Conservation (phyloP, 805 yeast genomes). For the Metschnikowia kofuensis region DNA sequence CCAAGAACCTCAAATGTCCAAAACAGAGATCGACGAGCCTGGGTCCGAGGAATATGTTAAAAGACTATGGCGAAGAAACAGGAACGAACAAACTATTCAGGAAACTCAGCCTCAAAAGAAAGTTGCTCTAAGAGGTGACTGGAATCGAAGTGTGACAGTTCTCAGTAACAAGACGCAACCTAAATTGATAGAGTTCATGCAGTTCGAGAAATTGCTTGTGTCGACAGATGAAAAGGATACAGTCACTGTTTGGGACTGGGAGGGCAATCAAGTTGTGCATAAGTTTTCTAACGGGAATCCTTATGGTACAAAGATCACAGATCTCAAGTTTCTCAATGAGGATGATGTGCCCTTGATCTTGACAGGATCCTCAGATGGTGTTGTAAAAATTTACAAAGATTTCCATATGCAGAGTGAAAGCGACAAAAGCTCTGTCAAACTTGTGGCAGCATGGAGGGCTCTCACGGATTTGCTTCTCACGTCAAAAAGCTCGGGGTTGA, state of each 20-base stretch:
- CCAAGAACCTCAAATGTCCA: conserved; percentile 93
- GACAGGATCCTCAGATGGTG: conserved; percentile 92
- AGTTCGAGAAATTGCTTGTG: conserved; percentile 81
- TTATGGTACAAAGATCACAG: conserved; percentile 84
- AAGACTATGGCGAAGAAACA: conserved; percentile 82
- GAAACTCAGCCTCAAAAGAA: conserved; percentile 90
- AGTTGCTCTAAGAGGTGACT: conserved; percentile 76
- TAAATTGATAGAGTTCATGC: conserved; percentile 74
- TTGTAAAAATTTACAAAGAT: conserved; percentile 79
- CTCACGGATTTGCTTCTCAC: conserved; percentile 80
- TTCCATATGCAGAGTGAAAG: conserved; percentile 42
- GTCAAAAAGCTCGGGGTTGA: conserved; percentile 76
- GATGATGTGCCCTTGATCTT: conserved; percentile 84
- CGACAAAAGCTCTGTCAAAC: conserved; percentile 43
- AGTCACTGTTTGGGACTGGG: conserved; percentile 89
- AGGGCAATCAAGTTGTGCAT: conserved; percentile 49
- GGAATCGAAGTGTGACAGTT: conserved; percentile 63
- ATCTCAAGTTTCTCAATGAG: conserved; percentile 81
- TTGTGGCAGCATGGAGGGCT: conserved; percentile 90
- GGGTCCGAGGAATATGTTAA: conserved; percentile 84
- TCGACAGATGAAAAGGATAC: conserved; percentile 82
- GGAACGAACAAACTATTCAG: conserved; percentile 83
- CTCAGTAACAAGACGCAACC: conserved; percentile 80
- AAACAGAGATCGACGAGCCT: conserved; percentile 81
- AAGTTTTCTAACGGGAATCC: conserved; percentile 83